These are phyloP conservation scores for Macrophomina tecta DNA, from an alignment of 2,329 filamentous ascomycete species.

Conservation along the genomic window DNA sequence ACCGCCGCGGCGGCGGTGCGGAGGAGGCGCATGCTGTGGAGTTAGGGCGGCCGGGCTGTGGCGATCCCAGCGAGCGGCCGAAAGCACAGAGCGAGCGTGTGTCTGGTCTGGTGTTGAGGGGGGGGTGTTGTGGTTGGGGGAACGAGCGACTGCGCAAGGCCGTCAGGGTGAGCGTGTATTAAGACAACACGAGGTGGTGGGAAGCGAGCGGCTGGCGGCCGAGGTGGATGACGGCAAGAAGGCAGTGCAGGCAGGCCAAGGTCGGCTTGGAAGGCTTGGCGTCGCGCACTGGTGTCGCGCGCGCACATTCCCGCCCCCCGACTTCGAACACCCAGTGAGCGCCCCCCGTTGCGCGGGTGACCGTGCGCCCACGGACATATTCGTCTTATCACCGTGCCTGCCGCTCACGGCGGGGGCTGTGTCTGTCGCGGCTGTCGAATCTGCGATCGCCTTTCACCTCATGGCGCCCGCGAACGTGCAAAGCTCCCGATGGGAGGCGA, in stretches of 20 bases:
- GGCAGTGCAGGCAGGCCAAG: constrained; percentile 24
- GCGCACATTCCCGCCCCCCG: constrained; percentile 16
- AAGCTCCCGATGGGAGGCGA: neutral
- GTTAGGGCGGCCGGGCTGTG: constrained; percentile 7
- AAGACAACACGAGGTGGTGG: constrained; percentile 18
- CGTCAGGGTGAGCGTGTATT: constrained; percentile 7
- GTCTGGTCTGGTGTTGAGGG: neutral
- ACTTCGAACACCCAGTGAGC: neutral
- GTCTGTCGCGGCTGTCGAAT: neutral
- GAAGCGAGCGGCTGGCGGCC: constrained; percentile 18
- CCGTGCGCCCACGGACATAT: neutral
- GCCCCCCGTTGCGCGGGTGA: constrained; percentile 7
- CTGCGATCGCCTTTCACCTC: neutral
- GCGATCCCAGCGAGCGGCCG: constrained; percentile 18
- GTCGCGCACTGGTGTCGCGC: constrained; percentile 3
- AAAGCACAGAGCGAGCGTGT: constrained; percentile 11
- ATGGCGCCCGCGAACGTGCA: neutral
- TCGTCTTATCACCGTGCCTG: constrained; percentile 2
- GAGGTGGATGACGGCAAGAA: constrained; percentile 17
- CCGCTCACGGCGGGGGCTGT: constrained; percentile 8
- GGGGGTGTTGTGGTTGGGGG: neutral
- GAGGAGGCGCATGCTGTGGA: constrained; percentile 37
- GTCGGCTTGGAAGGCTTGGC: constrained; percentile 12
- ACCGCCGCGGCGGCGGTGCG: constrained; percentile 33
- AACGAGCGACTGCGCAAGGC: constrained; percentile 19